Base-by-base conservation (phyloP, 257 asterid genomes). In the Przewalskia tangutica region DNA sequence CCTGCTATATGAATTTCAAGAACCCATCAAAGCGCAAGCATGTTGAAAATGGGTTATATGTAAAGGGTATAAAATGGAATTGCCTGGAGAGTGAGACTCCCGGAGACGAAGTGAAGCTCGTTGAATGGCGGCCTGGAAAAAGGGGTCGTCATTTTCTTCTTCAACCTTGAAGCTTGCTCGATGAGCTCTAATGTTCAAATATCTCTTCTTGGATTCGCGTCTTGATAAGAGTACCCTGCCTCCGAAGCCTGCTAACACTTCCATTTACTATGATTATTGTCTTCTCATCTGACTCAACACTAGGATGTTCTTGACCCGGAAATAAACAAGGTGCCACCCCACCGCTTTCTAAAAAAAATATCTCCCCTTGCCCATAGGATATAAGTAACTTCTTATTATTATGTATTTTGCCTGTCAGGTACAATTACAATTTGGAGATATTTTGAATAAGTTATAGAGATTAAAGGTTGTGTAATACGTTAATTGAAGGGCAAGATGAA, bases 81-180 rank as follows among this genome's bases (percentile, higher is more conserved):
- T 88, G 83, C 98, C 98, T 88, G 91, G 89, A 40, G 93, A 91
- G 81, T 85, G 92, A 60, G 95, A 88, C 85, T 94, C 98, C 54
- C 77, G 89, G 77, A 85, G 80, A 79, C 98, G 97, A 68, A 92
- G 89, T 81, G 90, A 90, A 36, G 91, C 94, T 51, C 89, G 90
- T 66, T 86, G 67, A 53, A 87, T 51, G 70, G 98, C 97, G 4
- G 88, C 86, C 76, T 85, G 82, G 81, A 85, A 32, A 46, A 68
- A 64, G 1, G 56, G 84, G 83, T 86, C 91, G 32, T 27, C 32
- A 55, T 77, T 65, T 44, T 14, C 79, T 5, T 44, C 34, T 77
- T 83, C 8, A 14, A 77, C 80, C 5, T 56, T 76, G 6, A 79
- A 46, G 58, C 79, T 79, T 68, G 83, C 80, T 55, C 79, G 86